phyloP scores from a whole-genome alignment of 2,329 filamentous ascomycete species.

The Plectosphaerella cucumerina region DNA sequence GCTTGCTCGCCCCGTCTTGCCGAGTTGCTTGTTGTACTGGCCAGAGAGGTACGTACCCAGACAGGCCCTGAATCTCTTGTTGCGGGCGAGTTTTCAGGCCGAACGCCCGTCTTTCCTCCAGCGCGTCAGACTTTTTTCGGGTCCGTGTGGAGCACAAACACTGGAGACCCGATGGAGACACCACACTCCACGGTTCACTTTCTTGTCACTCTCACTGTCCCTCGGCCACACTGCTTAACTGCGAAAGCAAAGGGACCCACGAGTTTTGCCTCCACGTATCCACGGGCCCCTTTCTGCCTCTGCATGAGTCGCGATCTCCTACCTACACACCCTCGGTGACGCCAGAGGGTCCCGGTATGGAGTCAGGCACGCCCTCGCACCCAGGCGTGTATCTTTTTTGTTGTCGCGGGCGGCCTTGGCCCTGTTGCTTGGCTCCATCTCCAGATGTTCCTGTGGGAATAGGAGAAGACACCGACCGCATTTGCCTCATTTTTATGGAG shows the following conservation, averaged over 20 bases:
- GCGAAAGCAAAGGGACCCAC: no score
- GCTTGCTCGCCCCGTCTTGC: no score
- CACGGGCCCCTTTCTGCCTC: not conserved
- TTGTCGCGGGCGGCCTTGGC: not conserved
- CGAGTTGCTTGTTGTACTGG: no score
- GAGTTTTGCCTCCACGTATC: conserved; percentile 1
- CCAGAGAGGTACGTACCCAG: no score
- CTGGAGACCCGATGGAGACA: not conserved
- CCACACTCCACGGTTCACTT: not conserved
- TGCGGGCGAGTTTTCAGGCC: not conserved
- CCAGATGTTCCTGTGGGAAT: conserved; percentile 1
- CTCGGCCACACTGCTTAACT: no score
- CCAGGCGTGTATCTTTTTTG: no score
- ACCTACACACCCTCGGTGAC: not conserved
- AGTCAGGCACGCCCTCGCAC: not conserved
- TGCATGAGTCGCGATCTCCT: not conserved
- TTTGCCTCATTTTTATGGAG: conserved; percentile 15
- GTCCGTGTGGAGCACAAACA: not conserved
- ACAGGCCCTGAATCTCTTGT: no score
- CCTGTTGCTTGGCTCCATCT: not conserved
- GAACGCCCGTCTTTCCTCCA: not conserved
- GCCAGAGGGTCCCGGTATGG: not conserved
- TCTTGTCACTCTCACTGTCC: not conserved
- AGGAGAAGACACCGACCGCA: conserved; percentile 7
- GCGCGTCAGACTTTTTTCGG: not conserved